Evolutionary conservation across 306 rosid species (phyloP), one percentile per base, ranked within the genome.

Genomic region (Prunus mongolica): DNA sequence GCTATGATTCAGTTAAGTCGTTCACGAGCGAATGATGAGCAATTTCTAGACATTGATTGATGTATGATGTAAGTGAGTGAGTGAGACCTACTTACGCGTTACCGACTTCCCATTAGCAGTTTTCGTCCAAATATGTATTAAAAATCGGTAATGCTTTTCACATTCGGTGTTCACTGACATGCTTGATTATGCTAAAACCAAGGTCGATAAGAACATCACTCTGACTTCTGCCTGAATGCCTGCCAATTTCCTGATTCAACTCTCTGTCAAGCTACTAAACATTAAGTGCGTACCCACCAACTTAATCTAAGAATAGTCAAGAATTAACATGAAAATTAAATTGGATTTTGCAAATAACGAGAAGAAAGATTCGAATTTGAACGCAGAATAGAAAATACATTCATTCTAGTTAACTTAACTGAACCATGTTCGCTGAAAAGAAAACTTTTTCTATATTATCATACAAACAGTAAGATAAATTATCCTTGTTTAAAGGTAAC

Each of bases 221-320:
- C 80, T 71, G 84, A 69, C 80, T 60, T 73, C 49, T 45, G 47
- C 16, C 32, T 28, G 30, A 28, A 28, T 25, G 22, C 24, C 25
- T 60, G 14, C 80, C 82, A 50, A 68, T 20, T 70, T 69, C 79
- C 71, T 50, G 57, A 75, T 84, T 85, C 84, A 80, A 84, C 57
- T 52, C 67, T 74, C 52, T 82, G 75, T 78, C 87, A 84, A 73
- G 81, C 85, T 25, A 68, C 13, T 16, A 72, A 76, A 73, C 74
- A 73, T 69, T 67, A 12, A 87, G 82, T 78, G 85, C 79, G 69
- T 76, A 57, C 74, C 84, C 77, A 85, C 89, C 89, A 80, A 78
- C 81, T 72, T 54, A 77, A 28, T 57, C 12, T 30, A 75, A 67
- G 20, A 64, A 68, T 65, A 67, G 80, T 88, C 86, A 16, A 34